phyloP scores from a whole-genome alignment of 2,329 filamentous ascomycete species.

The Pseudogymnoascus sp. region DNA sequence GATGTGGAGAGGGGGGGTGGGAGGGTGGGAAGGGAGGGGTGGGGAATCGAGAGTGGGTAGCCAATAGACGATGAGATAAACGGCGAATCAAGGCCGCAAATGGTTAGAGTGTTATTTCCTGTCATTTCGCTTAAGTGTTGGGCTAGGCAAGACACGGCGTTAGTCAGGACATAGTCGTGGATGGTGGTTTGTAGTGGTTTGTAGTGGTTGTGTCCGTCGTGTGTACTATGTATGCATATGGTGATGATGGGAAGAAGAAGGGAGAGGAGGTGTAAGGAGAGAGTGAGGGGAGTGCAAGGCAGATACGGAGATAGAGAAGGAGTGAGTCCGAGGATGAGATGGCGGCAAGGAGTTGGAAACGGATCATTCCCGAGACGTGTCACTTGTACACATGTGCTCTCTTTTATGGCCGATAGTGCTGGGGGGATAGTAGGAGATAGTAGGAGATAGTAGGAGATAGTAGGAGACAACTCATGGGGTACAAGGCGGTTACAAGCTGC shows the following conservation, averaged over 20 bases:
- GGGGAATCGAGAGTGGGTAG: neutral
- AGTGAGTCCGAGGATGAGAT: neutral
- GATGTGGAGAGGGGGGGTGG: neutral
- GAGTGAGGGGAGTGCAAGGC: neutral
- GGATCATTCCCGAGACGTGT: neutral
- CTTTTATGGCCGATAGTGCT: neutral
- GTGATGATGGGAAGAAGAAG: neutral
- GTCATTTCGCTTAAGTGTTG: neutral
- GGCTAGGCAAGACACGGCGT: neutral
- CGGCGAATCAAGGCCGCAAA: neutral
- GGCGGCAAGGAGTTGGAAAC: neutral
- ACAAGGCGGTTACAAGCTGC: neutral
- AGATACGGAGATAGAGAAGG: too few species aligned
- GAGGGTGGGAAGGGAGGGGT: too few species aligned
- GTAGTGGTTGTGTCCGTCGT: neutral
- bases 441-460: too few species aligned
- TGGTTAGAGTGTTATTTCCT: neutral
- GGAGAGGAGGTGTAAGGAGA: neutral
- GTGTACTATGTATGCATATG: neutral
- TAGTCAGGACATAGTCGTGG: too few species aligned
- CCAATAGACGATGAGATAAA: neutral
- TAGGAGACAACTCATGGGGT: neutral
- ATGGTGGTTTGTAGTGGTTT: too few species aligned
- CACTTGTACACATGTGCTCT: neutral
- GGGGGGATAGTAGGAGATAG: too few species aligned